These are phyloP conservation scores for Rosa multiflora DNA, from an alignment of 306 rosid species.

Conservation along the genomic window DNA sequence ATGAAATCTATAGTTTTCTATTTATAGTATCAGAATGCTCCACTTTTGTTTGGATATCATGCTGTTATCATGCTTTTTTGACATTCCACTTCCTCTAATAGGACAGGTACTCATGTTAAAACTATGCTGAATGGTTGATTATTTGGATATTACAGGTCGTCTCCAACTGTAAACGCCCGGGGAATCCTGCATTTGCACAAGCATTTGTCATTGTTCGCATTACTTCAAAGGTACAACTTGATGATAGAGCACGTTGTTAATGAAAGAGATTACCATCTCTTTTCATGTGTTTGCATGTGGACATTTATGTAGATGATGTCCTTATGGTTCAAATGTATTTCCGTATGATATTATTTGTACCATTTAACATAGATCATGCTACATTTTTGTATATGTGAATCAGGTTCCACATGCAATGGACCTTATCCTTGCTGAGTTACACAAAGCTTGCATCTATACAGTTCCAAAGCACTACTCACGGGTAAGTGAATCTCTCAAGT, in stretches of 20 bases:
- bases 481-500: conserved; percentile 37
- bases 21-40: not conserved
- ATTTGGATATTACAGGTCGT: conserved; percentile 53
- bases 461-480: conserved; percentile 84
- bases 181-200: conserved; percentile 63
- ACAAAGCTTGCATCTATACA: conserved; percentile 75
- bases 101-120: not conserved
- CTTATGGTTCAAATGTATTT: not conserved
- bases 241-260: not conserved
- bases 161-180: conserved; percentile 46
- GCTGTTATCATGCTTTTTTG: not conserved
- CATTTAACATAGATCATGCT: conserved; percentile 5
- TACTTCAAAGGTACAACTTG: conserved; percentile 68
- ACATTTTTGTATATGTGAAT: conserved; percentile 26
- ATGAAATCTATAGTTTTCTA: not conserved
- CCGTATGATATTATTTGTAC: not conserved
- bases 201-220: conserved; percentile 74
- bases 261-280: not conserved
- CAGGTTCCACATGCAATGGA: conserved; percentile 78
- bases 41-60: not conserved
- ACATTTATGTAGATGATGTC: not conserved
- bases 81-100: not conserved
- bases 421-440: conserved; percentile 85
- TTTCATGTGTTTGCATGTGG: not conserved
- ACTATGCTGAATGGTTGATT: not conserved